A percentile compares a stretch with the other conserved stretches of the same genome.
Conservation (phyloP, 1,284 basidiomycete species). For the Limonomyces culmigenus region DNA sequence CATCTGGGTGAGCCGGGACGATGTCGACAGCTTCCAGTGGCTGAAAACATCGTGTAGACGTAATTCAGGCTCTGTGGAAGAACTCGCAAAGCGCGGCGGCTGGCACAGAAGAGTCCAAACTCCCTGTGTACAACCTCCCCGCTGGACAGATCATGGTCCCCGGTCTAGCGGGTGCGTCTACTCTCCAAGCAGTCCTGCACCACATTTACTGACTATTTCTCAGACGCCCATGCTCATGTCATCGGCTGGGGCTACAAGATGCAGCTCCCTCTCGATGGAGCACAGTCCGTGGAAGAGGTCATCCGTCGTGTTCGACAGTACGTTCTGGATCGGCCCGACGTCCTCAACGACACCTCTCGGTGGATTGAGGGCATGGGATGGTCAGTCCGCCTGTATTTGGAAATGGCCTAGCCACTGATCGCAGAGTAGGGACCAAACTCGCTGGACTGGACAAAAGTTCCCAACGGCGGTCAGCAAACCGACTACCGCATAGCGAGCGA, state of each 20-base stretch:
- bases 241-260: constrained; percentile 53
- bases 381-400: too few species aligned
- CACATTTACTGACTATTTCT: constrained; percentile 1
- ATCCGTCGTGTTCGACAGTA: constrained; percentile 46
- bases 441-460: constrained; percentile 45
- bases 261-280: constrained; percentile 44
- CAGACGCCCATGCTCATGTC: constrained; percentile 73
- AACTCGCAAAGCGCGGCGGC: too few species aligned
- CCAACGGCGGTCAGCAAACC: constrained; percentile 51
- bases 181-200: not conserved
- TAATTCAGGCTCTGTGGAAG: too few species aligned
- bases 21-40: too few species aligned
- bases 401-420: too few species aligned
- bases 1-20: too few species aligned
- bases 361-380: constrained; percentile 87
- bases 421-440: constrained; percentile 88
- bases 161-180: constrained; percentile 46
- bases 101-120: too few species aligned
- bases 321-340: constrained; percentile 35
- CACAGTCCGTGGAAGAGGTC: constrained; percentile 45
- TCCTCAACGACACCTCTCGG: constrained; percentile 29
- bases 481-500: not conserved
- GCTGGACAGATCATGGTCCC: constrained; percentile 41
- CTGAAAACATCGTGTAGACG: too few species aligned
- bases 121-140: constrained; percentile 25